Conservation (phyloP, 192 early-diverging fungal genomes). For the Glomus cerebriforme region DNA sequence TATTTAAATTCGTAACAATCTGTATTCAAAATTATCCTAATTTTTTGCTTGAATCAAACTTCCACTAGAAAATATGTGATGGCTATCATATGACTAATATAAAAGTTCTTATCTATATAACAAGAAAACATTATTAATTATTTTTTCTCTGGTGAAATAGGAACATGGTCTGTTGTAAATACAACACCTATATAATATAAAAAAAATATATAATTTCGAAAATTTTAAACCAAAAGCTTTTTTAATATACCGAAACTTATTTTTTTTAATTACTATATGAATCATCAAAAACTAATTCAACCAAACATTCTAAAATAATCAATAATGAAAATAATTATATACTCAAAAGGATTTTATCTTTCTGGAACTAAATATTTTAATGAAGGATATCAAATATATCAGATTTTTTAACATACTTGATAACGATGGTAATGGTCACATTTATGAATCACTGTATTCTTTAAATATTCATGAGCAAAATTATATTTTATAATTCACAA, state of each 20-base stretch:
- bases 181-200: constrained; percentile 61
- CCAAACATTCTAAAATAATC: no score
- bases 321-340: no score
- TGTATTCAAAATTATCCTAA: no score
- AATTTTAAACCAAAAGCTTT: no score
- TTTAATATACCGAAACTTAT: constrained; percentile 45
- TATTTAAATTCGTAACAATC: no score
- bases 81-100: constrained; percentile 80
- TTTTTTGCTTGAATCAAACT: constrained; percentile 76
- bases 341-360: no score
- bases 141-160: constrained; percentile 70
- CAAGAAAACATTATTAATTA: constrained; percentile 26
- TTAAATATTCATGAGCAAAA: constrained; percentile 17
- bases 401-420: no score
- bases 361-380: no score
- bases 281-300: no score
- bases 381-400: no score
- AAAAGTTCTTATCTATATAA: constrained; percentile 32
- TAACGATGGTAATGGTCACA: background rate
- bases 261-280: no score
- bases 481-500: background rate
- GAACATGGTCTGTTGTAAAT: constrained; percentile 56
- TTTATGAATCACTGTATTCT: constrained; percentile 36
- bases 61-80: constrained; percentile 75
- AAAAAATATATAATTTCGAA: no score